phyloP scores from a whole-genome alignment of 2,329 filamentous ascomycete genomes.

The Graphilbum fragrans region DNA sequence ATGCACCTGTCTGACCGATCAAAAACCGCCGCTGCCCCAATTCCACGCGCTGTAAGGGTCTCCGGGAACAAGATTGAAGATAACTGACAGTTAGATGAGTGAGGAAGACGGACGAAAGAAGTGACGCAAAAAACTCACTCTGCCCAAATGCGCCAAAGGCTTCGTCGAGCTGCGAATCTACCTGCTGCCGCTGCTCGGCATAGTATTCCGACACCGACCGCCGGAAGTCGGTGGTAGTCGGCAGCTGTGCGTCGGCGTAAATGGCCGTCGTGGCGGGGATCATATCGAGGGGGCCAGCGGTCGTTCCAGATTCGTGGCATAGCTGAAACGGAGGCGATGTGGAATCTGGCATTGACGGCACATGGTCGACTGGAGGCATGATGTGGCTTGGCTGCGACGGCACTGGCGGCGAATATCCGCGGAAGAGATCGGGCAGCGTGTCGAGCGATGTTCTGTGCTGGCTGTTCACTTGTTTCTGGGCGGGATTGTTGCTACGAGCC shows the following conservation, averaged over 20 bases:
- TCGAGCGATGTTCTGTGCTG: no score
- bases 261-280: background rate
- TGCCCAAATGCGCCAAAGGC: constrained; percentile 8
- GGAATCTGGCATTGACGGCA: background rate
- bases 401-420: background rate
- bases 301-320: background rate
- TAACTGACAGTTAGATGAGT: background rate
- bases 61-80: constrained; percentile 7
- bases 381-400: background rate
- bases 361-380: background rate
- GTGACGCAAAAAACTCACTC: constrained; percentile 1
- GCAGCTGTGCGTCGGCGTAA: background rate
- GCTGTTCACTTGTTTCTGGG: background rate
- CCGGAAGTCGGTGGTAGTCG: background rate
- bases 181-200: constrained; percentile 2
- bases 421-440: background rate
- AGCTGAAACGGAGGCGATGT: background rate
- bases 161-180: constrained; percentile 7
- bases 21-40: constrained; percentile 4
- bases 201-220: background rate
- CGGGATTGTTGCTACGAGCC: background rate
- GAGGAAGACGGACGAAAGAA: background rate
- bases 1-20: no score
- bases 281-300: background rate
- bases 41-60: constrained; percentile 6